phyloP scores from a whole-genome alignment of 441 rosid genomes.

The Gossypium trilobum region DNA sequence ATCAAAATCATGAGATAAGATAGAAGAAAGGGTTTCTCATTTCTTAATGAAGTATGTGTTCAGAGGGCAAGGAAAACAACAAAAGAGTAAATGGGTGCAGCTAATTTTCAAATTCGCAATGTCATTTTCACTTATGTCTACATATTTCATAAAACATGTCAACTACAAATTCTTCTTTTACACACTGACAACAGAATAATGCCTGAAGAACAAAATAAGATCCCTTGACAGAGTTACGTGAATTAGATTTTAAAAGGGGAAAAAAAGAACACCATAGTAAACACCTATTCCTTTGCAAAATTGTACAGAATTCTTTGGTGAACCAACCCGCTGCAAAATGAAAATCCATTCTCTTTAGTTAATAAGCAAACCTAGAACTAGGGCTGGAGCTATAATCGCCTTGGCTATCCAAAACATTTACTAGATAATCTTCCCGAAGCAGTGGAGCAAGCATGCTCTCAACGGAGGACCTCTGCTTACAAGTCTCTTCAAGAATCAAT shows the following conservation, averaged over 20 bases:
- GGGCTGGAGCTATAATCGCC: constrained; percentile 17
- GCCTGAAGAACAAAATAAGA: background rate
- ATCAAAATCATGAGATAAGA: background rate
- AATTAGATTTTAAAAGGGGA: background rate
- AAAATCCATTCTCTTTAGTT: constrained; percentile 5
- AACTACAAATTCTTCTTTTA: background rate
- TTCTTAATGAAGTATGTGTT: background rate
- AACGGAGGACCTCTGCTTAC: constrained; percentile 14
- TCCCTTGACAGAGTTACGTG: background rate
- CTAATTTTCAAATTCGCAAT: background rate
- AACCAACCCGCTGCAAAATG: background rate
- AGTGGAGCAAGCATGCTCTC: constrained; percentile 31
- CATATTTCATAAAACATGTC: background rate
- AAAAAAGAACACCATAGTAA: background rate
- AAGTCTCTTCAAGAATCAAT: constrained; percentile 22
- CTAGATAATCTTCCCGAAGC: constrained; percentile 23
- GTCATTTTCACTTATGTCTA: background rate
- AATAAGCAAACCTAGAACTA: constrained; percentile 20
- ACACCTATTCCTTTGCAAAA: background rate
- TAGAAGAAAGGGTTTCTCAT: background rate
- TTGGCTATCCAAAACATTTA: constrained; percentile 19
- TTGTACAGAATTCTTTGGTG: constrained; percentile 12
- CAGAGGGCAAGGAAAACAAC: background rate
- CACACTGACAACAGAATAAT: background rate
- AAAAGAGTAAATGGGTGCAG: background rate